Evolutionary conservation across 2,329 filamentous ascomycete genomes (phyloP), one percentile per base, ranked within the genome.

Genomic region (Amphichorda felina): DNA sequence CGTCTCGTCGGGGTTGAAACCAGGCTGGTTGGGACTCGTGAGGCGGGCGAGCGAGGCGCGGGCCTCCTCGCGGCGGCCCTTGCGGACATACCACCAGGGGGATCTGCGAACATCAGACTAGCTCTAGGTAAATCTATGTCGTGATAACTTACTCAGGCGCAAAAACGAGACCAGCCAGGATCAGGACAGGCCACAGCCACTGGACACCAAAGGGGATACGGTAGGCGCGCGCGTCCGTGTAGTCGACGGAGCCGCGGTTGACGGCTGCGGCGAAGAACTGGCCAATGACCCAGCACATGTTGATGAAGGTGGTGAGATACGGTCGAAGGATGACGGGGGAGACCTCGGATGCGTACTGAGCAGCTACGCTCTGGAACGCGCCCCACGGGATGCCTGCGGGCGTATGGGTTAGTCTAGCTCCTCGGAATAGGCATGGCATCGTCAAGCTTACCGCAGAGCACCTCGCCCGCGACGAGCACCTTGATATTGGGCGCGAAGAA

Each of bases 241-340:
- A 50, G 16, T 47, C 40, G 8, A 63, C 47, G 4, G 67, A 59
- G 5, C 52, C 58, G 25, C 60, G 59, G 40, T 66, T 60, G 10
- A 72, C 64, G 0, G 61, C 65, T 1, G 63, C 60, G 1, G 61
- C 60, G 31, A 70, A 57, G 42, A 75, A 60, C 40, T 74, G 68
- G 1, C 70, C 70, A 33, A 72, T 65, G 3, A 70, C 66, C 64
- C 68, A 74, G 42, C 69, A 73, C 50, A 73, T 60, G 41, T 74
- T 75, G 45, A 68, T 66, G 36, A 67, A 72, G 0, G 64, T 68
- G 0, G 68, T 72, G 3, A 75, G 56, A 30, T 70, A 70, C 0
- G 64, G 61, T 4, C 70, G 56, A 2, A 74, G 59, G 2, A 61
- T 61, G 31, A 59, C 49, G n/a, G 63, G 63, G 4, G 61, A 57